Evolutionary conservation across 1,284 basidiomycete species (phyloP), one percentile per base, ranked within the genome.

Genomic region (Cerrena zonata): DNA sequence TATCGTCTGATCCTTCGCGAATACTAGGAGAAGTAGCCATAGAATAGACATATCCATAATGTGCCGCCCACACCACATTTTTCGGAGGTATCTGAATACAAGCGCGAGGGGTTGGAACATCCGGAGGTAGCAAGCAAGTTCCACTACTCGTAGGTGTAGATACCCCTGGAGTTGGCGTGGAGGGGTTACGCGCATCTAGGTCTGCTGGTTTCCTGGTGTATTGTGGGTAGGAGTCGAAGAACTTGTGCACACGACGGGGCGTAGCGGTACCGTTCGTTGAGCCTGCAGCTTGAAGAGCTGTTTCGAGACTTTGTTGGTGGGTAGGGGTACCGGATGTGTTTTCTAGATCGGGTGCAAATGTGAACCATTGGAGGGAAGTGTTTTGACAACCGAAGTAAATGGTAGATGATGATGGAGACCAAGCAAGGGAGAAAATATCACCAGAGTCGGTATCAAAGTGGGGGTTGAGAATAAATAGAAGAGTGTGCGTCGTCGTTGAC

Each of bases 21-120:
- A 62, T 64, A 25, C 69, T 69, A 18, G 76, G 76, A 5, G 86
- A 63, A 30, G 86, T 69, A 1, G 80, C 72, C 75, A 97, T 84
- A 57, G 89, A 91, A 64, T 97, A 97, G 13, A 97, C 79, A 64
- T 98, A 98, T 10, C 94, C 94, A 66, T 84, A 93, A 66, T 98
- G 94, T 1, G 94, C 94, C 2, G 89, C 89, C 57, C 89, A 84
- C 27, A 92, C 74, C 18, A 91, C 84, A 57, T 89, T 87, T 48
- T 73, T 72, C 11, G 79, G 71, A 3, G 82, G 78, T 23, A 94
- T 81, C 50, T 78, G 73, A 18, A 88, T 62, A 13, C 66, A 58
- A 4, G 62, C 61, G 5, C 59, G 47, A 12, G 67, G 61, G 36
- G 66, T 64, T 41, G 70, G 70, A 13, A 64, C 59, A n/a, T 63